Conservation (phyloP, 1,284 basidiomycete genomes). For the Naganishia cerealis region DNA sequence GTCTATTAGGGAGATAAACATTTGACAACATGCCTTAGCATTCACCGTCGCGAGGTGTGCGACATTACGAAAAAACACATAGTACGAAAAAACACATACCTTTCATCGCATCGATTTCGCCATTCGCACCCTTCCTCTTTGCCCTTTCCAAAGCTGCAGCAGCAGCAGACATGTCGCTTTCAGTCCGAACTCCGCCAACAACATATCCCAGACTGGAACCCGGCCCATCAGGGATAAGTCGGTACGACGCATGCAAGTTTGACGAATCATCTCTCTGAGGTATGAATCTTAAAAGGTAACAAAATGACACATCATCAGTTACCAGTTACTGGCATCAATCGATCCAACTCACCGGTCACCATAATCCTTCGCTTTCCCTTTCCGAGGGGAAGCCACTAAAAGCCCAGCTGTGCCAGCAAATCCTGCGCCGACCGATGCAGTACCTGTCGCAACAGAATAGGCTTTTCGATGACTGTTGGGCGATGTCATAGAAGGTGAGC, state of each 20-base stretch:
- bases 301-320: slow-evolving; percentile 14
- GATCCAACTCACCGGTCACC: slow-evolving; percentile 51
- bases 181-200: slow-evolving; percentile 14
- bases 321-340: not conserved
- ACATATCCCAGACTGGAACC: slow-evolving; percentile 37
- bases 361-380: slow-evolving; percentile 48
- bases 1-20: slow-evolving; percentile 5
- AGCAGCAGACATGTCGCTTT: slow-evolving; percentile 26
- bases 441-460: not conserved
- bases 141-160: slow-evolving; percentile 47
- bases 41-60: too few relatives aligned
- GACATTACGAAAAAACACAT: not conserved
- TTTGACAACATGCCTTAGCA: not conserved
- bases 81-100: slow-evolving; percentile 39
- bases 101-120: slow-evolving; percentile 54
- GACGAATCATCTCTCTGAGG: slow-evolving; percentile 56
- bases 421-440: not conserved
- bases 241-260: slow-evolving; percentile 58
- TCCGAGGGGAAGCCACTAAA: slow-evolving; percentile 17
- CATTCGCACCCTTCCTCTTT: slow-evolving; percentile 43
- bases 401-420: slow-evolving; percentile 8
- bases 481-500: not conserved
- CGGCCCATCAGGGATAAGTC: slow-evolving; percentile 54
- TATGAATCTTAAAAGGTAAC: slow-evolving; percentile 55
- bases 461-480: not conserved